phyloP scores from a whole-genome alignment of 345 rosid genomes.

The Lepidium africanum region DNA sequence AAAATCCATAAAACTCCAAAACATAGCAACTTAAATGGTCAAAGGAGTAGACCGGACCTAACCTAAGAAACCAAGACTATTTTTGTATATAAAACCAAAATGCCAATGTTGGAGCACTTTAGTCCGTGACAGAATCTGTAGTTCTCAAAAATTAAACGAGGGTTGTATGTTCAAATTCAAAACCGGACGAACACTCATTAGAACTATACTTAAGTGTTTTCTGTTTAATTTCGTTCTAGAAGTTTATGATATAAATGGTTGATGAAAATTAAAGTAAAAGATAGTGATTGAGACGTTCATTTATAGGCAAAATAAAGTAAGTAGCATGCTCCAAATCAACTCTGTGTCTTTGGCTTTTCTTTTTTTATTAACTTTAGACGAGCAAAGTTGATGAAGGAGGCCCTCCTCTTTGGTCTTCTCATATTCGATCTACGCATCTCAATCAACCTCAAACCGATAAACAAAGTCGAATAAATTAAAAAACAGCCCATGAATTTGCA shows the following conservation, averaged over 20 bases:
- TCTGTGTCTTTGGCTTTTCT: slow-evolving; percentile 21
- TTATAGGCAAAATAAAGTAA: not conserved
- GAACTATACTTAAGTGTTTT: not conserved
- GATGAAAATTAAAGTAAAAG: slow-evolving; percentile 16
- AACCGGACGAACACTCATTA: not conserved
- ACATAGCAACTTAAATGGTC: not conserved
- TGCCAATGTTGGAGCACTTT: no score
- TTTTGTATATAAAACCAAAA: not conserved
- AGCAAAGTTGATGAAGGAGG: slow-evolving; percentile 26
- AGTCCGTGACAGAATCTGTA: no score
- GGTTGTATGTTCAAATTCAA: slow-evolving; percentile 4
- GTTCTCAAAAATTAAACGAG: not conserved
- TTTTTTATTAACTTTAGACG: slow-evolving; percentile 16
- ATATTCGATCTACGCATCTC: not conserved
- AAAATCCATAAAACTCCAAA: not conserved
- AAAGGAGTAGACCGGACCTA: not conserved
- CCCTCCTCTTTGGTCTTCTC: slow-evolving; percentile 22
- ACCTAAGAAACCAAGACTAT: not conserved
- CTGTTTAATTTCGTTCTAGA: not conserved
- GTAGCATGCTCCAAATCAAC: slow-evolving; percentile 17
- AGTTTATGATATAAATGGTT: not conserved
- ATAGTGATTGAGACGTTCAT: slow-evolving; percentile 9
- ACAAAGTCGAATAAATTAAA: slow-evolving; percentile 10
- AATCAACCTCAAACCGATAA: slow-evolving; percentile 6
- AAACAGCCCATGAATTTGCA: slow-evolving; percentile 21